Evolutionary conservation across 2,329 filamentous ascomycete genomes (phyloP).

Genomic region (Stachybotrys elegans): DNA sequence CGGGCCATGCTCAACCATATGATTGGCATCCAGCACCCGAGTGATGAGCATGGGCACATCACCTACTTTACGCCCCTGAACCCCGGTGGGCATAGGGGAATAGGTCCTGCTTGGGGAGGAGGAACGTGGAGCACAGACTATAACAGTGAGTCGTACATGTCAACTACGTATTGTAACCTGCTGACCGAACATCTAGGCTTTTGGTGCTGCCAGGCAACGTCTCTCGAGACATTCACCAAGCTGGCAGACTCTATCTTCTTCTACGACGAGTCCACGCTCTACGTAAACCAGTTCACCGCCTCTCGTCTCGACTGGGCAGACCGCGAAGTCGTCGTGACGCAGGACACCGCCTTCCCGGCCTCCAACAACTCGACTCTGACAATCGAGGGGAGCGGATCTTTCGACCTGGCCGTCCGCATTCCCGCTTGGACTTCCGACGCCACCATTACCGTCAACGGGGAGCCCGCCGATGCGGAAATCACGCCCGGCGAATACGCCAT

Average conservation of each 20-base stretch:
- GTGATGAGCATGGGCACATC: constrained; percentile 39
- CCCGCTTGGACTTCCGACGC: constrained; percentile 38
- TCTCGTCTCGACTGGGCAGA: constrained; percentile 40
- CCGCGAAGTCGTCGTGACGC: constrained; percentile 31
- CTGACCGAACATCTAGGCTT: too few species aligned
- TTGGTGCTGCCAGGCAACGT: constrained; percentile 51
- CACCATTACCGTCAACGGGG: constrained; percentile 35
- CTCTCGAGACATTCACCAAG: constrained; percentile 48
- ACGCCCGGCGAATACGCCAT: constrained; percentile 35
- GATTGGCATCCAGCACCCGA: constrained; percentile 42
- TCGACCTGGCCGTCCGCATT: constrained; percentile 38
- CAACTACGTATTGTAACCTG: too few species aligned
- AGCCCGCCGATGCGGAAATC: constrained; percentile 16
- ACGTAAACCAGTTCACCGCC: constrained; percentile 44
- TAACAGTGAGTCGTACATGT: constrained; percentile 6
- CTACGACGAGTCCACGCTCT: constrained; percentile 33
- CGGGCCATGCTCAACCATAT: constrained; percentile 44
- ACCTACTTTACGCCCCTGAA: constrained; percentile 49
- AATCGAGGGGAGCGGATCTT: constrained; percentile 26
- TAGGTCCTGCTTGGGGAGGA: constrained; percentile 48
- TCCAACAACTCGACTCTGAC: constrained; percentile 33
- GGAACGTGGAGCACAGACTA: constrained; percentile 51
- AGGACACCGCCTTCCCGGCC: constrained; percentile 38
- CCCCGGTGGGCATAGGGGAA: constrained; percentile 39
- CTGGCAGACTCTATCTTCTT: constrained; percentile 49